Conservation (phyloP, 2,329 filamentous ascomycete genomes). For the Zasmidium citrigriseum region DNA sequence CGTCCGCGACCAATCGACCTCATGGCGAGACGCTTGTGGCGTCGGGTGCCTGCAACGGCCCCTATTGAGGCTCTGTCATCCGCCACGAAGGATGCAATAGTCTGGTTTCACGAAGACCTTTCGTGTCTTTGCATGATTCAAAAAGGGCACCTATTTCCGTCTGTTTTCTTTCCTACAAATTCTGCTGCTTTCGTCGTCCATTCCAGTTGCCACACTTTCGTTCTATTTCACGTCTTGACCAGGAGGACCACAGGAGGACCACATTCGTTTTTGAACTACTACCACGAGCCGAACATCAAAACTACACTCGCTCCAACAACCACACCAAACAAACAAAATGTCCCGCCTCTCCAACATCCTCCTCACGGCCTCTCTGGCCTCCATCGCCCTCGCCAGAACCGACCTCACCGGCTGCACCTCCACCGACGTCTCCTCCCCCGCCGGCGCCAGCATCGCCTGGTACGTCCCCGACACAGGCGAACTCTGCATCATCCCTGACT, state of each 20-base stretch:
- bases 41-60: constrained; percentile 10
- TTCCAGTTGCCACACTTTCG: constrained; percentile 7
- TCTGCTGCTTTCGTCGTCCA: not conserved
- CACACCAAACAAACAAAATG: constrained; percentile 6
- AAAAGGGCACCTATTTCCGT: not conserved
- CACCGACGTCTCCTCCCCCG: constrained; percentile 35
- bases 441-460: constrained; percentile 55
- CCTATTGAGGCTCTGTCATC: constrained; percentile 12
- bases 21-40: constrained; percentile 15
- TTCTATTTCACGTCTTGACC: no score
- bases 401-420: constrained; percentile 49
- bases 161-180: not conserved
- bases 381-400: constrained; percentile 37
- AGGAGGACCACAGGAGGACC: no score
- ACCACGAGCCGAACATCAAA: no score
- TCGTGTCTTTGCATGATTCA: not conserved
- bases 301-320: not conserved
- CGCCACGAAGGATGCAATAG: no score
- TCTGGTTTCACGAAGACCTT: no score
- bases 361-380: constrained; percentile 31
- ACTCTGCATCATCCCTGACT: constrained; percentile 65
- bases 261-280: no score
- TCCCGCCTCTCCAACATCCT: constrained; percentile 27
- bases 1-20: not conserved
- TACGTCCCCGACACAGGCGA: constrained; percentile 66